Evolutionary conservation across 805 yeast genomes (phyloP).

Genomic region (Phaffomyces thermotolerans): DNA sequence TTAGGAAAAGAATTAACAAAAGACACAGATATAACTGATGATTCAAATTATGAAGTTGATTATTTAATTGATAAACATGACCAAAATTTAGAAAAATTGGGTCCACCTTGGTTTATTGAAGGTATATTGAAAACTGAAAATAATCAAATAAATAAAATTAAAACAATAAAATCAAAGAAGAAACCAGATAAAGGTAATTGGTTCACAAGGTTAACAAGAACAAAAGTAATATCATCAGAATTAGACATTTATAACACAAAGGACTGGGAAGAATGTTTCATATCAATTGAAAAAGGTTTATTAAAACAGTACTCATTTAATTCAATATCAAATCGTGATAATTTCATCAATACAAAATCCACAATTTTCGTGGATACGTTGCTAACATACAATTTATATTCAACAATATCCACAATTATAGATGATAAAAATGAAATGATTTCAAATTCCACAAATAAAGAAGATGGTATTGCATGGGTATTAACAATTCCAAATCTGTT

Average conservation of each 20-base stretch:
- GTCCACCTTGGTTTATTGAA: slow-evolving; percentile 76
- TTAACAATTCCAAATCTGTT: slow-evolving; percentile 19
- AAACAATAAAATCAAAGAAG: not conserved
- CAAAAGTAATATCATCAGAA: slow-evolving; percentile 21
- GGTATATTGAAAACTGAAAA: slow-evolving; percentile 43
- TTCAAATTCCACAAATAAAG: slow-evolving; percentile 14
- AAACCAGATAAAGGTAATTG: slow-evolving; percentile 8
- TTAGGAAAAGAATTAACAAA: slow-evolving; percentile 2
- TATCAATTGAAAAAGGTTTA: slow-evolving; percentile 43
- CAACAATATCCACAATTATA: slow-evolving; percentile 19
- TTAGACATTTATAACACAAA: slow-evolving; percentile 21
- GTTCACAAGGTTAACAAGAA: slow-evolving; percentile 16
- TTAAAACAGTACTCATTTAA: slow-evolving; percentile 38
- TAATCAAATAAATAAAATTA: not conserved
- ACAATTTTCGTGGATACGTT: slow-evolving; percentile 16
- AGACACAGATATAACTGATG: slow-evolving; percentile 10
- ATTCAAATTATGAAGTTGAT: slow-evolving; percentile 23
- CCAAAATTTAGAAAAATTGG: slow-evolving; percentile 53
- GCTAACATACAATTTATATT: slow-evolving; percentile 20
- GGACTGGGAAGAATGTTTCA: slow-evolving; percentile 34
- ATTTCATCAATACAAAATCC: slow-evolving; percentile 16
- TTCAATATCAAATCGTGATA: slow-evolving; percentile 15
- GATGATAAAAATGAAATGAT: slow-evolving; percentile 14
- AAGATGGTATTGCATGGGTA: slow-evolving; percentile 21
- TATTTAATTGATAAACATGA: slow-evolving; percentile 41